These are phyloP conservation scores for Sporothrix brasiliensis DNA, from an alignment of 2,329 filamentous ascomycete genomes.

Conservation along the genomic window DNA sequence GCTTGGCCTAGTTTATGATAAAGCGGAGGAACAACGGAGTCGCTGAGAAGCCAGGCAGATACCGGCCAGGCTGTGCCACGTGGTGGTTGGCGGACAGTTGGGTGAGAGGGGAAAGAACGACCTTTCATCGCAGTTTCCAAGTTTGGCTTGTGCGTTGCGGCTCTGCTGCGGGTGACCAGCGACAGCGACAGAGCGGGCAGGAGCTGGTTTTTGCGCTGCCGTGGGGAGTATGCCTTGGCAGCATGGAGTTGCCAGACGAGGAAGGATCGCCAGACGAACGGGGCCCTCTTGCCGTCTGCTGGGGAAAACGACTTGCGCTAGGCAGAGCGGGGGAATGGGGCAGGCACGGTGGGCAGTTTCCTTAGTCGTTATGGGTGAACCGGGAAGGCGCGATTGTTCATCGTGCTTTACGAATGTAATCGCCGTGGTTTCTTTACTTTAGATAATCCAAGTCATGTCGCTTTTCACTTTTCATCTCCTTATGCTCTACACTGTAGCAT, in stretches of 20 bases:
- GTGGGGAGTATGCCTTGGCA: background rate
- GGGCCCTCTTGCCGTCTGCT: slow-evolving; percentile 1
- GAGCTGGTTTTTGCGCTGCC: background rate
- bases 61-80: slow-evolving; percentile 2
- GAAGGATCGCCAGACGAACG: background rate
- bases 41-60: background rate
- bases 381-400: background rate
- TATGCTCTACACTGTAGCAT: background rate
- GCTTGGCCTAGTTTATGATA: background rate
- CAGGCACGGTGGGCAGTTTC: background rate
- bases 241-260: background rate
- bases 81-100: slow-evolving; percentile 18
- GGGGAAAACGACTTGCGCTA: background rate
- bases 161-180: background rate
- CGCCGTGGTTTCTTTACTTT: too few species aligned
- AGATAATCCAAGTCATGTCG: too few species aligned
- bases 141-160: background rate
- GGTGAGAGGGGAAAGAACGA: background rate
- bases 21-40: background rate
- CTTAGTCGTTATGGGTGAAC: background rate
- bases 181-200: slow-evolving; percentile 2
- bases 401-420: too few species aligned
- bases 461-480: too few species aligned
- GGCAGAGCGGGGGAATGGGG: background rate
- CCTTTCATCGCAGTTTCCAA: too few species aligned